These are phyloP conservation scores for Plasmopara viticola DNA, from an alignment of 352 stramenopile genomes.

Conservation along the genomic window DNA sequence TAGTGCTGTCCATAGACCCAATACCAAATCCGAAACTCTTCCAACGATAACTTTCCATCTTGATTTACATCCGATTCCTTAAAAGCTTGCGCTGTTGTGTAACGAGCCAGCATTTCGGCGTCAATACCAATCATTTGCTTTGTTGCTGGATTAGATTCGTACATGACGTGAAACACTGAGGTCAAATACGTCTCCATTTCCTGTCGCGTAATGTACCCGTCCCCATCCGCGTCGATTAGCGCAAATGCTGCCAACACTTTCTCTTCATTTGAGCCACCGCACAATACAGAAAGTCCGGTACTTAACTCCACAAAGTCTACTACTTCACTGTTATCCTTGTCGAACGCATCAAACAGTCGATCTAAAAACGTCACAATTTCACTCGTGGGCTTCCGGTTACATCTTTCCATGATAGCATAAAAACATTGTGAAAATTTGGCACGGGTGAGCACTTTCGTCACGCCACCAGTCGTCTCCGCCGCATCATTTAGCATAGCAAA, in stretches of 20 bases:
- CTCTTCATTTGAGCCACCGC: slow-evolving; percentile 59
- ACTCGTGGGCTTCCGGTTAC: slow-evolving; percentile 42
- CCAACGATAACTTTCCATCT: slow-evolving; percentile 65
- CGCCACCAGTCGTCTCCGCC: slow-evolving; percentile 11
- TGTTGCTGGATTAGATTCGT: slow-evolving; percentile 28
- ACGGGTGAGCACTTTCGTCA: slow-evolving; percentile 35
- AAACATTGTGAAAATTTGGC: slow-evolving; percentile 68
- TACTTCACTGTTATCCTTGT: slow-evolving; percentile 51
- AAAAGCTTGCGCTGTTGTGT: slow-evolving; percentile 80
- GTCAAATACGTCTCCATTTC: slow-evolving; percentile 82
- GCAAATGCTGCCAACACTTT: slow-evolving; percentile 78
- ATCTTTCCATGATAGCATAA: slow-evolving; percentile 50
- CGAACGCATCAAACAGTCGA: slow-evolving; percentile 72
- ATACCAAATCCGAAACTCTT: slow-evolving; percentile 84
- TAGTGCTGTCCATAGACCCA: slow-evolving; percentile 22
- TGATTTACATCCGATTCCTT: slow-evolving; percentile 80
- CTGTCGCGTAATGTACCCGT: slow-evolving; percentile 75
- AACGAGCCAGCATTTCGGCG: slow-evolving; percentile 47
- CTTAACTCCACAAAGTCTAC: slow-evolving; percentile 80
- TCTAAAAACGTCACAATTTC: slow-evolving; percentile 61
- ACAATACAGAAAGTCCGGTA: slow-evolving; percentile 72
- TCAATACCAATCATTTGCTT: slow-evolving; percentile 45
- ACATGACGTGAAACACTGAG: slow-evolving; percentile 70
- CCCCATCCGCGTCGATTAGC: slow-evolving; percentile 75
- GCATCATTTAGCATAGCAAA: slow-evolving; percentile 48